Evolutionary conservation across 179 eudicot species (phyloP), one percentile per base, ranked within the genome.

Genomic region (Heliamphora pulchella): DNA sequence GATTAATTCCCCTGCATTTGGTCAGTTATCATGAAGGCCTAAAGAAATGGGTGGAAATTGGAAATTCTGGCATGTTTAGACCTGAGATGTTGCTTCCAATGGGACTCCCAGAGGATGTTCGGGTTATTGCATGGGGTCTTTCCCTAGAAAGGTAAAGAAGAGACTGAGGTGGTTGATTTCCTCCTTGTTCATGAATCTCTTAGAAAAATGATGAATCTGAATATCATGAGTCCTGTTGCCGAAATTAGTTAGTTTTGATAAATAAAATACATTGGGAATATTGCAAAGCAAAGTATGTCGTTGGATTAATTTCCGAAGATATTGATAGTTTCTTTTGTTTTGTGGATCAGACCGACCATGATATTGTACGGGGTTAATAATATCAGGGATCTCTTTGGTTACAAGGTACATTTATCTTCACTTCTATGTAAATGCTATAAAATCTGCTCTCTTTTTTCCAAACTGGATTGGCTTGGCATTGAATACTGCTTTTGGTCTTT

Each of bases 81-180:
- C 96, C 99, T 41, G 99, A 96, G 81, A 96, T 96, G 99, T 80
- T 96, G 86, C 98, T 80, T 44, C 97, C 99, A 0, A 96, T 96
- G 97, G 96, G 96, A 15, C 96, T 94, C 54, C 97, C 98, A 0
- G 96, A 96, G 81, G 99, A 96, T 87, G 99, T 90, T 66, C 86
- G 88, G 70, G 98, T 96, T 31, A 92, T 96, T 80, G 99, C 99
- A 11, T 96, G 96, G 98, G 99, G 94, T 20, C 87, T 96, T 63
- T 94, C 98, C 66, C 94, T 96, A 11, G 99, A 94, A 85, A 92
- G 97, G 97, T 93, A 78, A 78, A 78, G 50, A 53, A 59, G 44
- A 6, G 22, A 46, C 9, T 20, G 15, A 2, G 6, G 0, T 14
- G 39, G 46, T 44, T 61, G 4, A 14, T 20, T 8, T 57, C 31